A percentile compares a stretch with the other conserved stretches of the same genome.
Conservation (phyloP, 345 rosid species). For the Salix caprea region DNA sequence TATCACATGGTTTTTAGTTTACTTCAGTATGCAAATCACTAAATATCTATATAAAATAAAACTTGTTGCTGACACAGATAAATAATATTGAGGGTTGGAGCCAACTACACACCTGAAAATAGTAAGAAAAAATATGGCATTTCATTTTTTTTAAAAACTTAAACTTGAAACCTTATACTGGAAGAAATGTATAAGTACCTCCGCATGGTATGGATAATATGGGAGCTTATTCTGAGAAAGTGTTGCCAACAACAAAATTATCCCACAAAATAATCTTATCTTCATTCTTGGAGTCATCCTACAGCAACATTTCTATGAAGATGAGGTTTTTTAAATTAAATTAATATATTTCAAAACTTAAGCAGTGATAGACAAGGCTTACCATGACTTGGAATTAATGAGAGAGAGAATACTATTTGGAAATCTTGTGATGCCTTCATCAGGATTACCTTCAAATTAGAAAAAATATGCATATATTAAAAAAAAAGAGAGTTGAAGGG, state of each 20-base stretch:
- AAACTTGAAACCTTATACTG: not conserved
- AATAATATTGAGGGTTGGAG: no score
- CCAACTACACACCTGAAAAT: not conserved
- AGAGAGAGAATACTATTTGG: constrained; percentile 50
- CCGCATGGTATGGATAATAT: constrained; percentile 41
- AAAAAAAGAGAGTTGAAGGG: not conserved
- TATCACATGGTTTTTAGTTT: not conserved
- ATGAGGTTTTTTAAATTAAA: not conserved
- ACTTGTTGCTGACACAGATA: no score
- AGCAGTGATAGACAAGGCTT: constrained; percentile 13
- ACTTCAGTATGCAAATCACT: not conserved
- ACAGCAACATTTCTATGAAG: constrained; percentile 9
- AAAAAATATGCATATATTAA: not conserved
- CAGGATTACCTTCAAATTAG: constrained; percentile 47
- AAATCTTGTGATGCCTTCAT: constrained; percentile 41
- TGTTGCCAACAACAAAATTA: constrained; percentile 52
- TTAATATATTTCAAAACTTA: not conserved
- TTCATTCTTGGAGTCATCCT: constrained; percentile 64
- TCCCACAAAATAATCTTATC: constrained; percentile 48
- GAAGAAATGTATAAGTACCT: constrained; percentile 36
- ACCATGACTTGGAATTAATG: constrained; percentile 56
- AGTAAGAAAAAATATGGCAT: not conserved
- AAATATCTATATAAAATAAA: not conserved
- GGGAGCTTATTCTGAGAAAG: constrained; percentile 77
- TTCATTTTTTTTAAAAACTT: not conserved